phyloP scores from a whole-genome alignment of 1,284 basidiomycete genomes.

The Malassezia obtusa region DNA sequence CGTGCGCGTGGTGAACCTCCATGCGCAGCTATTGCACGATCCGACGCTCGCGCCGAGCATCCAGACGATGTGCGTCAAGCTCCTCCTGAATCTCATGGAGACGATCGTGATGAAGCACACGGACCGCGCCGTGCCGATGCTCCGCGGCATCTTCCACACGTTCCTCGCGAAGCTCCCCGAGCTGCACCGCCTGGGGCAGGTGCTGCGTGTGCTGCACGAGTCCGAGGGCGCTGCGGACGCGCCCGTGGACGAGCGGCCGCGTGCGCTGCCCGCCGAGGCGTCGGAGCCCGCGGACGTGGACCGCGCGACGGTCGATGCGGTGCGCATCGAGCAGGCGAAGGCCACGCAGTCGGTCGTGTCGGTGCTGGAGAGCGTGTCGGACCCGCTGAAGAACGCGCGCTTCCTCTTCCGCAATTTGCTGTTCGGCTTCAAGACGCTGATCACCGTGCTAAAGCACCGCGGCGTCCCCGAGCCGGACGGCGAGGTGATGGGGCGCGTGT shows the following conservation, averaged over 20 bases:
- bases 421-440: slow-evolving; percentile 76
- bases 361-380: slow-evolving; percentile 49
- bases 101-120: slow-evolving; percentile 55
- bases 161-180: slow-evolving; percentile 78
- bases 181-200: slow-evolving; percentile 52
- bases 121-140: slow-evolving; percentile 58
- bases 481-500: slow-evolving; percentile 74
- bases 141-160: slow-evolving; percentile 69
- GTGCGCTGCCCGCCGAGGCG: not conserved
- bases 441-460: slow-evolving; percentile 68
- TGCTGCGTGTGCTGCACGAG: slow-evolving; percentile 4
- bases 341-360: slow-evolving; percentile 48
- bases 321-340: slow-evolving; percentile 50
- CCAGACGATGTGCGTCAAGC: slow-evolving; percentile 85
- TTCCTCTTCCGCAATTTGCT: slow-evolving; percentile 78
- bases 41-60: slow-evolving; percentile 69
- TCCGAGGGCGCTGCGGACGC: slow-evolving; percentile 24
- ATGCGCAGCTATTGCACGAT: slow-evolving; percentile 82
- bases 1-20: slow-evolving; percentile 69
- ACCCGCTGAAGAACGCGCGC: slow-evolving; percentile 55
- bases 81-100: slow-evolving; percentile 82
- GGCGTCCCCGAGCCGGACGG: slow-evolving; percentile 73
- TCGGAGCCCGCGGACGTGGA: slow-evolving; percentile 21
- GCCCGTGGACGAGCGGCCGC: slow-evolving; percentile 14
- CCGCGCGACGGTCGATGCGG: slow-evolving; percentile 13